phyloP scores from a whole-genome alignment of 805 yeast species.

The Schwanniomyces pseudopolymorphus region DNA sequence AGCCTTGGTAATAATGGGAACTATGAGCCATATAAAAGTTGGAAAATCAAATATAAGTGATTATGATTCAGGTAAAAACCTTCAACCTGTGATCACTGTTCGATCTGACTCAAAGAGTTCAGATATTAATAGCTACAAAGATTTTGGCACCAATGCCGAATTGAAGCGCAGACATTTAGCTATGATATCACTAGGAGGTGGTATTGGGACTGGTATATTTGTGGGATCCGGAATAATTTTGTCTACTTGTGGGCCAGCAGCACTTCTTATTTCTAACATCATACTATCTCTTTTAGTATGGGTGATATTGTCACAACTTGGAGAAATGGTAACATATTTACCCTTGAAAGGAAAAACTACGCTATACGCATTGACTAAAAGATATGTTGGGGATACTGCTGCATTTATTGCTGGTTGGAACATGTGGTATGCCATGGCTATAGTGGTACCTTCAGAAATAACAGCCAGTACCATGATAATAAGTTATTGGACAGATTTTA shows the following conservation, averaged over 20 bases:
- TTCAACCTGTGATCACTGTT: too few relatives aligned
- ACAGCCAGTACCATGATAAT: conserved; percentile 20
- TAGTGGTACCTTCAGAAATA: too few relatives aligned
- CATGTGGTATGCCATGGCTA: conserved; percentile 16
- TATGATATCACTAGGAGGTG: too few relatives aligned
- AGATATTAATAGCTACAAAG: too few relatives aligned
- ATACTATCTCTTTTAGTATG: conserved; percentile 17
- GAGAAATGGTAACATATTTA: conserved; percentile 16
- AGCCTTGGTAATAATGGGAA: too few relatives aligned
- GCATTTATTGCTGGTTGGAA: conserved; percentile 18
- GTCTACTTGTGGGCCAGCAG: conserved; percentile 34
- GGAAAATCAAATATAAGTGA: too few relatives aligned
- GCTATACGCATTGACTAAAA: conserved; percentile 5
- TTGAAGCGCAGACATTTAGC: too few relatives aligned
- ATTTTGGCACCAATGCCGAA: too few relatives aligned
- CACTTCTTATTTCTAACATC: conserved; percentile 39
- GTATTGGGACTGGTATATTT: conserved; percentile 21
- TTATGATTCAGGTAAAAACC: too few relatives aligned
- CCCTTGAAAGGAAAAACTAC: conserved; percentile 16
- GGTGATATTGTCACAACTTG: conserved; percentile 13
- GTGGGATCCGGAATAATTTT: conserved; percentile 26
- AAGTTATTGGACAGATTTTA: conserved; percentile 19
- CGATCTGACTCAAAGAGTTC: too few relatives aligned
- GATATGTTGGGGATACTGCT: conserved; percentile 10
- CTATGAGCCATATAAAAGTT: too few relatives aligned